Percentiles rank a stretch among this genome's conserved stretches.
phyloP scores from a whole-genome alignment of 306 rosid species.

The Vigna hirtella region DNA sequence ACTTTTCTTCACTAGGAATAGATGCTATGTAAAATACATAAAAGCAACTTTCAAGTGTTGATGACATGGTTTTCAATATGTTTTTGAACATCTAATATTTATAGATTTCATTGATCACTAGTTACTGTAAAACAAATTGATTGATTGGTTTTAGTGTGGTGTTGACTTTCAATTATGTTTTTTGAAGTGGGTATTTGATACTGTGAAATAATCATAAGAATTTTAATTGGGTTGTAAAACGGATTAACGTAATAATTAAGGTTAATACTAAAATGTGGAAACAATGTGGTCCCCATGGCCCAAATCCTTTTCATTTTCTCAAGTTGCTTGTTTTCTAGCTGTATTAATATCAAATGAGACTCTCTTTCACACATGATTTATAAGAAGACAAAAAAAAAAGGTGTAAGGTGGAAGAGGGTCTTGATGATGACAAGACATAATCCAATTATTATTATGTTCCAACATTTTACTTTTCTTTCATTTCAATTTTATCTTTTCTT shows the following conservation, averaged over 20 bases:
- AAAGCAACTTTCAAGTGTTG: conserved; percentile 16
- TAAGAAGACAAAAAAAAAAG: background rate
- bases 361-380: background rate
- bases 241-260: background rate
- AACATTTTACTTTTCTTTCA: background rate
- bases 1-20: background rate
- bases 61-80: conserved; percentile 15
- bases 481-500: background rate
- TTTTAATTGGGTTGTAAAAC: background rate
- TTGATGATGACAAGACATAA: background rate
- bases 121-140: too few relatives aligned
- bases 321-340: background rate
- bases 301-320: too few relatives aligned
- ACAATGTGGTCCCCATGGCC: background rate
- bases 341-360: too few relatives aligned
- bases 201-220: background rate
- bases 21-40: background rate
- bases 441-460: background rate
- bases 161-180: too few relatives aligned
- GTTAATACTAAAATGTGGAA: background rate
- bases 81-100: too few relatives aligned
- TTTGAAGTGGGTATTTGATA: too few relatives aligned
- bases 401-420: background rate
- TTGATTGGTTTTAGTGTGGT: too few relatives aligned
- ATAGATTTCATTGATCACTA: too few relatives aligned